phyloP scores from a whole-genome alignment of 768 basidiomycete species.

The Termitomyces sp. region DNA sequence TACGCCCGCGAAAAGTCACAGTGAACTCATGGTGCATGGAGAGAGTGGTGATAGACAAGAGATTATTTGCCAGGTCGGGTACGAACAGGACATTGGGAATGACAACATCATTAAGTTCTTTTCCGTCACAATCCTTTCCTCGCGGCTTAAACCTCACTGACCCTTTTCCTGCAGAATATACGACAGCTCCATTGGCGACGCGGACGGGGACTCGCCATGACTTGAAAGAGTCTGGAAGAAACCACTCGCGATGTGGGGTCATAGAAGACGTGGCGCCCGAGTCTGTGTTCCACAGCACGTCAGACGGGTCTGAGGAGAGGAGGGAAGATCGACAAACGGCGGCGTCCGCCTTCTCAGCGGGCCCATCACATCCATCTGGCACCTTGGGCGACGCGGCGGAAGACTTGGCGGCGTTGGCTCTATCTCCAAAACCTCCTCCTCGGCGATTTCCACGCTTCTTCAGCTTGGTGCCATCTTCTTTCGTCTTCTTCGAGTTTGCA shows the following conservation, averaged over 20 bases:
- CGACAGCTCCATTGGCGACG: background rate
- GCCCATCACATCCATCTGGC: background rate
- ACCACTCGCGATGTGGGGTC: background rate
- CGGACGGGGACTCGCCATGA: background rate
- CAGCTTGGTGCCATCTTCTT: no score
- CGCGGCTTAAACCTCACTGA: background rate
- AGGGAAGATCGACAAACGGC: background rate
- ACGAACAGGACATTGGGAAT: constrained; percentile 9
- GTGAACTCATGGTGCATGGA: background rate
- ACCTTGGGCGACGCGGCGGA: no score
- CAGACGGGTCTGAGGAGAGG: background rate
- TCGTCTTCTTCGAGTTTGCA: no score
- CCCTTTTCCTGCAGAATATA: background rate
- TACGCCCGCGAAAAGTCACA: background rate
- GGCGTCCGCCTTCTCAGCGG: background rate
- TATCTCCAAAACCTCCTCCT: no score
- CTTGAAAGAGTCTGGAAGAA: background rate
- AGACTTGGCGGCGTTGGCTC: no score
- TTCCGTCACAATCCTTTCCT: background rate
- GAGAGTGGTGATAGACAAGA: constrained; percentile 4
- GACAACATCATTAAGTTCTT: constrained; percentile 7
- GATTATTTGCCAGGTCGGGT: constrained; percentile 9
- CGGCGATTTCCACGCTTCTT: no score
- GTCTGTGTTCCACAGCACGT: background rate
- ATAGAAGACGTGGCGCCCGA: no score